Conservation (phyloP, 192 early-diverging fungal genomes). For the Paraglomus occultum region DNA sequence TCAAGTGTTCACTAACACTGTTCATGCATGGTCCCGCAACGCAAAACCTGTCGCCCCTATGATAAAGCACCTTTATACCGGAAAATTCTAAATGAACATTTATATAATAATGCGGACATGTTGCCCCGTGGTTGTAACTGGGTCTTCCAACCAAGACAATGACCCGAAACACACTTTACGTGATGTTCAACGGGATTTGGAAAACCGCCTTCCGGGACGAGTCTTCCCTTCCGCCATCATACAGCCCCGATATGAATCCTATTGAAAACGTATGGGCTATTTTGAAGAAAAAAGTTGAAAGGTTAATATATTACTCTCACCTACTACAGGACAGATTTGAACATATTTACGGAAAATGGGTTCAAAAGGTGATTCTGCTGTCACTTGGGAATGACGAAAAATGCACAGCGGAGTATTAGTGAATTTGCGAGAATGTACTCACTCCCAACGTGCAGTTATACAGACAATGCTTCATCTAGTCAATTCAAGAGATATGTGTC, state of each 20-base stretch:
- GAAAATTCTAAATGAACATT: neutral
- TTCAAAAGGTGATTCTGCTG: too few species aligned
- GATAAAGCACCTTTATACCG: constrained; percentile 15
- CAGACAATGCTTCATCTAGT: too few species aligned
- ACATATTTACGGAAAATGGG: too few species aligned
- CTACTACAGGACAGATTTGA: too few species aligned
- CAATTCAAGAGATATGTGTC: too few species aligned
- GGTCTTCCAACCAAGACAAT: constrained; percentile 15
- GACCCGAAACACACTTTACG: too few species aligned
- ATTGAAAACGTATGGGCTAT: neutral
- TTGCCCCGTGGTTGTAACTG: neutral
- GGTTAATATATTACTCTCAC: neutral
- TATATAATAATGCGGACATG: neutral
- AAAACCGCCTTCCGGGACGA: neutral
- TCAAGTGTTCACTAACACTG: constrained; percentile 13
- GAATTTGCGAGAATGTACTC: too few species aligned
- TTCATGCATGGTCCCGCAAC: constrained; percentile 7
- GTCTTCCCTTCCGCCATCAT: constrained; percentile 4
- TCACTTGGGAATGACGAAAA: too few species aligned
- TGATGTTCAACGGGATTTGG: neutral
- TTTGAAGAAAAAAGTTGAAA: constrained; percentile 11
- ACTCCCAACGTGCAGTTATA: too few species aligned
- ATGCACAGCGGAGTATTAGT: too few species aligned
- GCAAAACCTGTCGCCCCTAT: constrained; percentile 7
- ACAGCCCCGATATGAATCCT: constrained; percentile 1